phyloP scores from a whole-genome alignment of 108 stramenopile genomes.

The Bacterosira constricta region DNA sequence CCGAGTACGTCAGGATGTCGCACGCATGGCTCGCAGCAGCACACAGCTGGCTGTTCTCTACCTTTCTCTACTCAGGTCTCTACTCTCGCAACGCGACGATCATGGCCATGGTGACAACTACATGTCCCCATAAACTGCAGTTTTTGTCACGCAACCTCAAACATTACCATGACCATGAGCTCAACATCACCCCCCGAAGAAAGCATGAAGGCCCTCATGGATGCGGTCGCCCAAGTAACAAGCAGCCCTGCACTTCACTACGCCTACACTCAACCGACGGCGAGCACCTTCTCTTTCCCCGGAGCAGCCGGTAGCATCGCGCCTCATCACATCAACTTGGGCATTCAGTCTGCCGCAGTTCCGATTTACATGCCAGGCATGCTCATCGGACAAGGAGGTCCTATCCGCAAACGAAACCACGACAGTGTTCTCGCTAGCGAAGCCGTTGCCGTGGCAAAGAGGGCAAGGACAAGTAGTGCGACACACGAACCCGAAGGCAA shows the following conservation, averaged over 20 bases:
- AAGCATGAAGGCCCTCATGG: conserved; percentile 35
- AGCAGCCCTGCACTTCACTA: neutral
- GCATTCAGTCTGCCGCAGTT: too few species aligned
- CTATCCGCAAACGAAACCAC: conserved; percentile 18
- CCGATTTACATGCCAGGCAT: neutral
- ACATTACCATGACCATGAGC: neutral
- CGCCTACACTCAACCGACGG: neutral
- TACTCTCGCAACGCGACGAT: too few species aligned
- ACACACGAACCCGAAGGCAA: conserved; percentile 1
- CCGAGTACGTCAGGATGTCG: too few species aligned
- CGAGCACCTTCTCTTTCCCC: neutral
- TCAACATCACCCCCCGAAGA: neutral
- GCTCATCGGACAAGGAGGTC: neutral
- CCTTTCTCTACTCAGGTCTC: too few species aligned
- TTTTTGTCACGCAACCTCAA: neutral
- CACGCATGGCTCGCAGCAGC: too few species aligned
- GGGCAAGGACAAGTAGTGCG: neutral
- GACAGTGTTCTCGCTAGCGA: neutral
- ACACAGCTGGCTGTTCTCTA: too few species aligned
- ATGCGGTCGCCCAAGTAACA: conserved; percentile 20
- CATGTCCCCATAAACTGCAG: too few species aligned
- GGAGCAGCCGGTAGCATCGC: neutral
- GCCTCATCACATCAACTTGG: too few species aligned
- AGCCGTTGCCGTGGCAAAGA: conserved; percentile 8
- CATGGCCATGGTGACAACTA: too few species aligned